Base-by-base conservation (phyloP, 768 basidiomycete genomes). In the Termitomyces titanicus region DNA sequence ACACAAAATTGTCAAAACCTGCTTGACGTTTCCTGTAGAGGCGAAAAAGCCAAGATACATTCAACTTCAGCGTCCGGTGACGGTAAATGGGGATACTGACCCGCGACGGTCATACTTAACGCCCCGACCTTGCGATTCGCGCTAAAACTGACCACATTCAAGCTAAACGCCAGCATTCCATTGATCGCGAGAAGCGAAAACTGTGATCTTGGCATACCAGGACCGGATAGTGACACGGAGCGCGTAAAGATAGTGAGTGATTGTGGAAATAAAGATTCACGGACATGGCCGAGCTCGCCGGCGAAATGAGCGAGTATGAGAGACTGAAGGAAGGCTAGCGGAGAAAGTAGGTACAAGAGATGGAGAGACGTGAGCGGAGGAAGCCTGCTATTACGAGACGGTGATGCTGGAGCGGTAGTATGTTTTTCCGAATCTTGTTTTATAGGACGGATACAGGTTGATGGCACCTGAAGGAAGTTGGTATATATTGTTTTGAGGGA, bases 121-220 rank as follows among this genome's bases (percentile, higher is more conserved):
- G 94, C 86, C 2, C 94, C 94, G 0, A 92, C 86, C 66, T 89
- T 86, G 70, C 88, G 87, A 73, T 98, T 99, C n/a, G 97, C 92
- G 38, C 90, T 91, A 66, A 99, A 97, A 67, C 89, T 92, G 54
- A 97, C 91, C 2, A 98, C 84, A 63, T 98, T 99, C 49, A 99
- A 75, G 13, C 85, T 88, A 65, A 97, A 98, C 3, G 97, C 97
- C 64, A 98, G 84, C 13, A 77, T 66, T 0, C 94, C 96, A 62
- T 98, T 99, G 34, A 88, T 63, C 5, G 83, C 59, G 43, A 98
- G 70, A 6, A 85, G 82, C 1, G 78, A 55, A 1, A 80, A 72
- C 55, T 78, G 81, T 49, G 65, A 46, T 20, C 54, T 59, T 12
- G 61, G 25, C 59, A 58, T 10, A 66, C 68, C 68, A 74, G 58